Conservation (phyloP, 2,329 filamentous ascomycete species). For the Trichoderma sp. region DNA sequence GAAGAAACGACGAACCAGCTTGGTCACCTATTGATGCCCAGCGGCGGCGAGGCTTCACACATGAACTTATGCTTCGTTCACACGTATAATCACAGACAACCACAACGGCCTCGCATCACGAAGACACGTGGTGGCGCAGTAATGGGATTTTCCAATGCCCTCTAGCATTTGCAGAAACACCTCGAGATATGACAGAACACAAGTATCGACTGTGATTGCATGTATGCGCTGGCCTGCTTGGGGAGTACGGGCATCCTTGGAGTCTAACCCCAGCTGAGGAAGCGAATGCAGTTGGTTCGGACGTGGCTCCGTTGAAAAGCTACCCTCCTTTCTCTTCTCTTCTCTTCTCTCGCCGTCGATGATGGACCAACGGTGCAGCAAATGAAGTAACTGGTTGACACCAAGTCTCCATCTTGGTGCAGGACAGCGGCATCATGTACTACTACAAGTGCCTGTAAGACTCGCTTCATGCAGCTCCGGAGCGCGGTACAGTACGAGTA, state of each 20-base stretch:
- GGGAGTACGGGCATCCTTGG: neutral
- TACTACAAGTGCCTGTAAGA: neutral
- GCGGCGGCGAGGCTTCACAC: neutral
- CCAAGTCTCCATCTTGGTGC: constrained; percentile 16
- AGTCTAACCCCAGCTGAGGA: neutral
- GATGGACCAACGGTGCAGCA: neutral
- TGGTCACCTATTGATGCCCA: neutral
- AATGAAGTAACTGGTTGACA: constrained; percentile 3
- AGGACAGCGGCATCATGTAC: constrained; percentile 15
- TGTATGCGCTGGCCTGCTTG: constrained; percentile 12
- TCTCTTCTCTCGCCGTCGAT: constrained; percentile 11
- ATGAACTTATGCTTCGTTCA: neutral
- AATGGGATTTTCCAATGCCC: neutral
- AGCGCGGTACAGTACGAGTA: neutral
- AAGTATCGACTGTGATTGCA: constrained; percentile 1
- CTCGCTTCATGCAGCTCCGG: constrained; percentile 6
- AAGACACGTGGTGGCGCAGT: constrained; percentile 14
- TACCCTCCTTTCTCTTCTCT: constrained; percentile 13
- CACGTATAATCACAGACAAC: neutral
- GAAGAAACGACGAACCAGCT: neutral
- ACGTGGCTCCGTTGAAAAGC: neutral
- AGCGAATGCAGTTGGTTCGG: neutral
- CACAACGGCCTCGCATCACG: neutral
- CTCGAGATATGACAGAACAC: neutral
- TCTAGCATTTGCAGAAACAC: neutral